A percentile compares a stretch with the other conserved stretches of the same genome.
These are phyloP conservation scores for Neurospora sp. DNA, from an alignment of 495 filamentous ascomycete species.

Conservation along the genomic window DNA sequence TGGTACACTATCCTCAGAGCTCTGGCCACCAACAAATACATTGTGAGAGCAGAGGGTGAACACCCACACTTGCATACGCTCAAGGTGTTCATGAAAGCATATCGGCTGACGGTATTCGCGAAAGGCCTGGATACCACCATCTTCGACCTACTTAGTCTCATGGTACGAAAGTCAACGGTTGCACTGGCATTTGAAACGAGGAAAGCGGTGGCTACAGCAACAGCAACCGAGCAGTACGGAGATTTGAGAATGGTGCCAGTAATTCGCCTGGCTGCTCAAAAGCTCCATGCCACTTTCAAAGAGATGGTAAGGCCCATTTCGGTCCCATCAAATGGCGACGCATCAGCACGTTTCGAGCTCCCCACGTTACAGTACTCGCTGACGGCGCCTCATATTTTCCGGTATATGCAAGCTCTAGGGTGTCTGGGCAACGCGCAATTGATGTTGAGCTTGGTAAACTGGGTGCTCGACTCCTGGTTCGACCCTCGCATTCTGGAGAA, in stretches of 20 bases:
- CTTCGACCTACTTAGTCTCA: conserved; percentile 12
- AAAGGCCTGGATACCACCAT: conserved; percentile 10
- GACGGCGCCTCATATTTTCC: conserved; percentile 18
- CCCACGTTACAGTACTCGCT: conserved; percentile 15
- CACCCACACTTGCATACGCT: conserved; percentile 10
- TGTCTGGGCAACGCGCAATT: conserved; percentile 21
- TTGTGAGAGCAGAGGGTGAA: background rate
- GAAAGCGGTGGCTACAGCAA: background rate
- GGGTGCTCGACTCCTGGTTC: conserved; percentile 29
- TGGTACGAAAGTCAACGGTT: conserved; percentile 10
- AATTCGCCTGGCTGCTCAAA: background rate
- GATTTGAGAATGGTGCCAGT: conserved; percentile 7
- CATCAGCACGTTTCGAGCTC: conserved; percentile 2
- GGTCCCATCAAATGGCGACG: background rate
- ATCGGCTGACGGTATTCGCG: background rate
- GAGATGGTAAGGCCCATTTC: background rate
- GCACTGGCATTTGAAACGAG: background rate
- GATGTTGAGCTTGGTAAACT: conserved; percentile 29
- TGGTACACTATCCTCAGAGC: conserved; percentile 20
- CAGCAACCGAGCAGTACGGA: background rate
- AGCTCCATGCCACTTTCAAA: background rate
- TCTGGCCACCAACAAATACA: conserved; percentile 10
- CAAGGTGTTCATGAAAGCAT: conserved; percentile 10
- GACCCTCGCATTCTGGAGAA: conserved; percentile 21
- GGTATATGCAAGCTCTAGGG: conserved; percentile 30